Evolutionary conservation across 2,329 filamentous ascomycete genomes (phyloP), one percentile per base, ranked within the genome.

Genomic region (Trichoderma simmonsii): DNA sequence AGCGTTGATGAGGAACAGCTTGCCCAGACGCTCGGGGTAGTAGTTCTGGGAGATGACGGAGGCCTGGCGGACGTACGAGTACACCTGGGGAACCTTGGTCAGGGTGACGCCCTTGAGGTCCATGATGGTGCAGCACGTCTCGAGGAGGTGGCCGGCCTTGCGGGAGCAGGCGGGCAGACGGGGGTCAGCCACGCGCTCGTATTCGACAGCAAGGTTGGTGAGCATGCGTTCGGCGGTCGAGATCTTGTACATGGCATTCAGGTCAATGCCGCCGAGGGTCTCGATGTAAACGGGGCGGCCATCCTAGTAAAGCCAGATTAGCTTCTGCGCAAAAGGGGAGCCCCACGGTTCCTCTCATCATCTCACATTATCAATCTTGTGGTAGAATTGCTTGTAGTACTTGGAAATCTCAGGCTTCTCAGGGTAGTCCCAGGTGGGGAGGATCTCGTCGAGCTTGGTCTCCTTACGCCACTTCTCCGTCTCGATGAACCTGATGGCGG

Each of bases 101-200:
- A 98, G 85, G 72, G 93, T 93, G 28, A 99, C 95, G 74, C 95
- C 95, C 86, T 97, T 97, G 82, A 98, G 88, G 83, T 99, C 96
- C 92, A 98, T 96, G 84, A 99, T 94, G 75, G 93, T 95, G 90
- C 96, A 98, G 86, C 94, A 98, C 28, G 96, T 99, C 87, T 99
- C 96, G 79, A 98, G 91, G 72, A 99, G 90, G 79, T 92, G 89
- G 78, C 93, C 94, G 28, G 91, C 87, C 85, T 97, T 97, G 83
- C 95, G 94, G 71, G 94, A 97, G 88, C 94, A 98, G 76, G 96
- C 95, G 67, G 96, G 96, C 71, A 99, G 89, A 76, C 96, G 93
- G 15, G 95, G 95, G 83, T 98, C 95, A 76, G 93, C 89, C 77
- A 98, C 88, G 83, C 95, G 97, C 87, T 99, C 96, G 86, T 99